These are phyloP conservation scores for Calocybe gangraenosa DNA, from an alignment of 768 basidiomycete species.

Conservation along the genomic window DNA sequence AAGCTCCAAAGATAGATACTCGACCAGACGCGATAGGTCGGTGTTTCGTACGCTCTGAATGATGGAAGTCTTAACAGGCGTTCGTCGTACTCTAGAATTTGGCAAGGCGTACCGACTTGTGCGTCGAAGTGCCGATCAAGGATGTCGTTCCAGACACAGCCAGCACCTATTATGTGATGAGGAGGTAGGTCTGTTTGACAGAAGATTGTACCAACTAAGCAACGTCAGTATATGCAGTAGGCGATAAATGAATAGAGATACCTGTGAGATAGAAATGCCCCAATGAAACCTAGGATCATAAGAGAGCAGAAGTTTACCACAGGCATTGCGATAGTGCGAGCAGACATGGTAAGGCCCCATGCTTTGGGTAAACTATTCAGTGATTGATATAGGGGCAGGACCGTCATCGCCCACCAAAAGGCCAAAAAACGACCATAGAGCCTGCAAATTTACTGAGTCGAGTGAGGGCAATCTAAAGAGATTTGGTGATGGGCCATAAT, in stretches of 20 bases:
- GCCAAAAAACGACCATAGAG: slow-evolving; percentile 17
- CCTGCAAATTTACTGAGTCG: slow-evolving; percentile 10
- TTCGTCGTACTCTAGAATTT: too few relatives aligned
- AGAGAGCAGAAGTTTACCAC: slow-evolving; percentile 1
- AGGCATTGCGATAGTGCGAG: slow-evolving; percentile 4
- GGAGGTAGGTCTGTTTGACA: not conserved
- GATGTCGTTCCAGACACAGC: slow-evolving; percentile 18
- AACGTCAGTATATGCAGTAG: not conserved
- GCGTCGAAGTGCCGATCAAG: slow-evolving; percentile 15
- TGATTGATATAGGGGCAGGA: not conserved
- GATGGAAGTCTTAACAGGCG: too few relatives aligned
- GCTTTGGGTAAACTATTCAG: not conserved
- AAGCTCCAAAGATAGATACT: slow-evolving; percentile 1
- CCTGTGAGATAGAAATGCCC: slow-evolving; percentile 13
- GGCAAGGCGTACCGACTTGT: slow-evolving; percentile 12
- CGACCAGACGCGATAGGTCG: slow-evolving; percentile 7
- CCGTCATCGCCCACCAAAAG: slow-evolving; percentile 7
- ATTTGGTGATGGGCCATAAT: too few relatives aligned
- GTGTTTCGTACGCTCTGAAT: slow-evolving; percentile 8
- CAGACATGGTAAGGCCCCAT: slow-evolving; percentile 15
- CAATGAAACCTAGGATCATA: slow-evolving; percentile 12
- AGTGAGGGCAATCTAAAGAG: too few relatives aligned
- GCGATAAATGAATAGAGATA: not conserved
- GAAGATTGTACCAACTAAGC: not conserved
- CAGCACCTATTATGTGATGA: slow-evolving; percentile 13